A percentile compares a stretch with the other conserved stretches of the same genome.
Conservation (phyloP, 768 basidiomycete genomes). For the Antrodiella citrinella region DNA sequence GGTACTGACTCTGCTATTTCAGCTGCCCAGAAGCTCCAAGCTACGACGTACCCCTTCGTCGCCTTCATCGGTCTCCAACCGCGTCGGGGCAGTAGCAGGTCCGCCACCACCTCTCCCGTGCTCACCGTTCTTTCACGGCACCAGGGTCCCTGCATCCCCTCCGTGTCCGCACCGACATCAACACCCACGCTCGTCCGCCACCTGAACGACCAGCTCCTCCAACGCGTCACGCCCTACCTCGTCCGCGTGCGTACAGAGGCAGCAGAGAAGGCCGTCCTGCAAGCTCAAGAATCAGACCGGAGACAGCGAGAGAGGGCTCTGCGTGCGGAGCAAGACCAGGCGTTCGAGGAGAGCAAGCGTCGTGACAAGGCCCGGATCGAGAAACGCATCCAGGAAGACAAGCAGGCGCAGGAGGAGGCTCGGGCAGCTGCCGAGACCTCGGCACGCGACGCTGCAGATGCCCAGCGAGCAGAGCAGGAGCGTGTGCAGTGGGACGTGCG, state of each 20-base stretch:
- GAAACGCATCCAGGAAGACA: conserved; percentile 42
- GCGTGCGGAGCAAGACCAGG: conserved; percentile 76
- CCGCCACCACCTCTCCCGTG: conserved; percentile 31
- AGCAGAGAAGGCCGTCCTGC: conserved; percentile 36
- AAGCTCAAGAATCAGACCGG: conserved; percentile 32
- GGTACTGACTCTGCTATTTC: conserved; percentile 8
- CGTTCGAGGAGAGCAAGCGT: conserved; percentile 56
- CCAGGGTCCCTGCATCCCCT: conserved; percentile 51
- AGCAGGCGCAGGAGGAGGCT: conserved; percentile 32
- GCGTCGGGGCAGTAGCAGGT: conserved; percentile 33
- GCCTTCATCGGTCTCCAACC: conserved; percentile 89
- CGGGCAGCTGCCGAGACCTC: conserved; percentile 23
- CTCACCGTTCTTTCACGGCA: conserved; percentile 85
- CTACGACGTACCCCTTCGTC: conserved; percentile 89
- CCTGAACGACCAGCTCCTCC: conserved; percentile 64
- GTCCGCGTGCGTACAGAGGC: conserved; percentile 46
- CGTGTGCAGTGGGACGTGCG: conserved; percentile 16
- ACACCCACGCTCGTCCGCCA: conserved; percentile 56
- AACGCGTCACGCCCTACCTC: conserved; percentile 75
- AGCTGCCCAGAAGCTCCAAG: conserved; percentile 69
- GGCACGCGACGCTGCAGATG: not conserved
- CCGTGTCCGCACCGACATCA: conserved; percentile 47
- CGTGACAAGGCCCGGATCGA: conserved; percentile 66
- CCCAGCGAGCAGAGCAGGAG: conserved; percentile 31
- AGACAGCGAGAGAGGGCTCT: conserved; percentile 43